Conservation (phyloP, 1,284 basidiomycete species). For the Ustanciosporium gigantosporum region DNA sequence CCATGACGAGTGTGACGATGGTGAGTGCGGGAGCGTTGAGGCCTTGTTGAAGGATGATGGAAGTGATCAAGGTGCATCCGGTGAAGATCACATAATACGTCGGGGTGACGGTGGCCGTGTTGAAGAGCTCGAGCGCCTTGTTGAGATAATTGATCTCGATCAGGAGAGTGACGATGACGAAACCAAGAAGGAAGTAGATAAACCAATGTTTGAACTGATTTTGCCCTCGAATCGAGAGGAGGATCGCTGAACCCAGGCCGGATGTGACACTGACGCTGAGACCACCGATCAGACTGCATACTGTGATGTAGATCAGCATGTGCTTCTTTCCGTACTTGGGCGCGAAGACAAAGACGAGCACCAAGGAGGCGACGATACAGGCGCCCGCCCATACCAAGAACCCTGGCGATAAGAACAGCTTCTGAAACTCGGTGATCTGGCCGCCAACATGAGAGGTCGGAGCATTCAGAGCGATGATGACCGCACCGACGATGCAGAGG, state of each 20-base stretch:
- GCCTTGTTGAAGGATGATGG: slow-evolving; percentile 81
- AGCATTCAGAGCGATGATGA: slow-evolving; percentile 71
- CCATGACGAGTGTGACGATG: slow-evolving; percentile 79
- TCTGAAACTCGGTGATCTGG: slow-evolving; percentile 77
- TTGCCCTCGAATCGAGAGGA: slow-evolving; percentile 80
- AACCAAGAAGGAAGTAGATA: slow-evolving; percentile 69
- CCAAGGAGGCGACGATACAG: slow-evolving; percentile 44
- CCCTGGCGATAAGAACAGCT: slow-evolving; percentile 80
- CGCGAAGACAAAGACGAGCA: slow-evolving; percentile 71
- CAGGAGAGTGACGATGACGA: slow-evolving; percentile 80
- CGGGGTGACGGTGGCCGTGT: slow-evolving; percentile 77
- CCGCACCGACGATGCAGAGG: slow-evolving; percentile 83
- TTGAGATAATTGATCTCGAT: slow-evolving; percentile 95
- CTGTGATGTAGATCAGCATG: slow-evolving; percentile 82
- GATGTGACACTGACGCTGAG: slow-evolving; percentile 94
- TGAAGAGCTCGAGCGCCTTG: slow-evolving; percentile 92
- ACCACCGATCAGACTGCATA: slow-evolving; percentile 92
- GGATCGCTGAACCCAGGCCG: slow-evolving; percentile 86
- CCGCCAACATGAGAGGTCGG: slow-evolving; percentile 79
- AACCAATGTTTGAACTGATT: slow-evolving; percentile 74
- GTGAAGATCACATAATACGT: slow-evolving; percentile 85
- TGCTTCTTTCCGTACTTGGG: slow-evolving; percentile 86
- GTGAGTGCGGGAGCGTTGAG: slow-evolving; percentile 70
- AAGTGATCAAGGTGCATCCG: slow-evolving; percentile 70
- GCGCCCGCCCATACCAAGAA: slow-evolving; percentile 76